Evolutionary conservation across 2,329 filamentous ascomycete species (phyloP).

Genomic region (Trichocomaceae sp.): DNA sequence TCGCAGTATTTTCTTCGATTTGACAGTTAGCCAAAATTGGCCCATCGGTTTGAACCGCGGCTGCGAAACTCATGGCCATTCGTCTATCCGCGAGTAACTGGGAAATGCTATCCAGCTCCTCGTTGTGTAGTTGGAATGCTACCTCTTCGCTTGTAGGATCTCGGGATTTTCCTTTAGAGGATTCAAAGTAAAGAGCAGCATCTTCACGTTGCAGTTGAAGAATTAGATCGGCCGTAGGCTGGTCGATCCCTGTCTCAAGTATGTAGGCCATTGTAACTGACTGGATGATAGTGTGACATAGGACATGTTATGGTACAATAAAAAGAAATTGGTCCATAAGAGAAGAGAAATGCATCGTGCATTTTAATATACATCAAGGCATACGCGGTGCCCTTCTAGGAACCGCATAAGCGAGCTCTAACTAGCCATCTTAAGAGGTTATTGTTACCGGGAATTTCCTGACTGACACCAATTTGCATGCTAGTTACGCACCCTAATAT

Average conservation of each 20-base stretch:
- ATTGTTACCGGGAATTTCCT: no score
- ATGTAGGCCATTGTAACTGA: background rate
- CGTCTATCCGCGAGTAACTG: conserved; percentile 16
- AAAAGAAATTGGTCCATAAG: background rate
- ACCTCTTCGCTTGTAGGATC: conserved; percentile 15
- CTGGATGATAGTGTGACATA: background rate
- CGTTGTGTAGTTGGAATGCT: conserved; percentile 15
- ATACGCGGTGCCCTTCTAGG: no score
- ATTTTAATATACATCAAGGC: background rate
- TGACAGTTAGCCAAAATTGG: conserved; percentile 11
- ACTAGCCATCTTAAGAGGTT: background rate
- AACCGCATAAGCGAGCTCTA: background rate
- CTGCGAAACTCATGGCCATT: conserved; percentile 21
- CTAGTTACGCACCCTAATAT: no score
- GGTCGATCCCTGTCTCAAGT: conserved; percentile 9
- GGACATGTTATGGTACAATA: background rate
- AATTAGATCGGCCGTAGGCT: conserved; percentile 16
- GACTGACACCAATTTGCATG: no score
- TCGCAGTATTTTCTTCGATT: conserved; percentile 13
- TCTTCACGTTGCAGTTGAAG: conserved; percentile 19
- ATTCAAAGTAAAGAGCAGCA: conserved; percentile 13
- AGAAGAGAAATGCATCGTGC: background rate
- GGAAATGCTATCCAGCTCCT: conserved; percentile 14
- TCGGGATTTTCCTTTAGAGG: conserved; percentile 13
- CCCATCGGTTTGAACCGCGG: conserved; percentile 18